These are phyloP conservation scores for Rutstroemia sp. DNA, from an alignment of 2,329 filamentous ascomycete genomes.

Conservation along the genomic window DNA sequence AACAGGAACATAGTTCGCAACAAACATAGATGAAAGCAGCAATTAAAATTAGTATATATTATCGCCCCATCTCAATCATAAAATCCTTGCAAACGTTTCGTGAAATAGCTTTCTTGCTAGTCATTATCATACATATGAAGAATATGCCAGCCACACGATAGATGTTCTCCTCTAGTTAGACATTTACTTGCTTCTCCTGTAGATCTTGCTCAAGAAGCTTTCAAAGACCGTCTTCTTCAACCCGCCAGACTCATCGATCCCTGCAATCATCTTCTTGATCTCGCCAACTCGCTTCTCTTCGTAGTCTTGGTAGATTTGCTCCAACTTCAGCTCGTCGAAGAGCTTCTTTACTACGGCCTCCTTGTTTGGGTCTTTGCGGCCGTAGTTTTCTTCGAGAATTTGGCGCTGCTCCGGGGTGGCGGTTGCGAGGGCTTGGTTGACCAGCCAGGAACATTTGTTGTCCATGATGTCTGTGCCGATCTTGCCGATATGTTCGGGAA, in stretches of 20 bases:
- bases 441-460: conserved; percentile 98
- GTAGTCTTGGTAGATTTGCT: conserved; percentile 78
- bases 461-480: conserved; percentile 98
- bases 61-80: not conserved
- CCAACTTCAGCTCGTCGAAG: conserved; percentile 77
- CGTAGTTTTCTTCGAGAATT: conserved; percentile 88
- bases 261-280: conserved; percentile 65
- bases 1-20: not conserved
- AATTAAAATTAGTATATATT: not conserved
- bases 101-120: not conserved
- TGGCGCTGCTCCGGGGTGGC: conserved; percentile 79
- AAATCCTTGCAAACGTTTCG: not conserved
- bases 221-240: conserved; percentile 89
- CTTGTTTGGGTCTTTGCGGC: conserved; percentile 75
- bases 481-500: conserved; percentile 90
- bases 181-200: conserved; percentile 91
- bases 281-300: conserved; percentile 83
- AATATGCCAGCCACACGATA: not conserved
- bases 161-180: not conserved
- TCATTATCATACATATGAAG: not conserved
- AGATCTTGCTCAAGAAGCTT: conserved; percentile 89
- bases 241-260: conserved; percentile 78
- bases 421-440: conserved; percentile 85
- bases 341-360: conserved; percentile 85
- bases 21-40: not conserved